Conservation (phyloP, 352 stramenopile genomes). For the Hyaloperonospora brassicae region DNA sequence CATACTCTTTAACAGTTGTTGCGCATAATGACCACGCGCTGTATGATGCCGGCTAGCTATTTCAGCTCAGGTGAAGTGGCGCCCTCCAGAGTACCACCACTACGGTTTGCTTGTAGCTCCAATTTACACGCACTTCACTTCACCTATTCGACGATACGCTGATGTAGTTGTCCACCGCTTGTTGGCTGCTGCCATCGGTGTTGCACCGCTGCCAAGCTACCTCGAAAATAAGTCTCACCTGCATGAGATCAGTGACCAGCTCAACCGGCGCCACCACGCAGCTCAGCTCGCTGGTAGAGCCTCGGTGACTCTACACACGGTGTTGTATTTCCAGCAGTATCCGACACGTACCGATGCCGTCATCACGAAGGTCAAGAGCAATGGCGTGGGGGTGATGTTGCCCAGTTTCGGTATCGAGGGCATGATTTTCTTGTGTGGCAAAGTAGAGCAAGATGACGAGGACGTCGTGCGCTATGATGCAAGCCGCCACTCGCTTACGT, state of each 20-base stretch:
- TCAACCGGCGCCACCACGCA: conserved; percentile 95
- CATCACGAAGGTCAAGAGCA: conserved; percentile 93
- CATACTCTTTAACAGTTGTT: conserved; percentile 98
- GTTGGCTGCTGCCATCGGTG: conserved; percentile 92
- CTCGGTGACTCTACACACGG: conserved; percentile 94
- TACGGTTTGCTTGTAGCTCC: conserved; percentile 96
- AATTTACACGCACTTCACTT: conserved; percentile 99
- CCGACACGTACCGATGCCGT: conserved; percentile 85
- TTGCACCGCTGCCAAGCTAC: conserved; percentile 92
- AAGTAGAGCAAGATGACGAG: conserved; percentile 53
- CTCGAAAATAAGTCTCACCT: conserved; percentile 90
- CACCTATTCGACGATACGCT: conserved; percentile 96
- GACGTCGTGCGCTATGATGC: conserved; percentile 50
- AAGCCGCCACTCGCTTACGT: conserved; percentile 43
- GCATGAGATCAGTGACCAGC: conserved; percentile 93
- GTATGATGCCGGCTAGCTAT: conserved; percentile 98
- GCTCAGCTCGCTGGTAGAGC: conserved; percentile 94
- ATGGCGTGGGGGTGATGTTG: conserved; percentile 93
- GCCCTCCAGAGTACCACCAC: conserved; percentile 95
- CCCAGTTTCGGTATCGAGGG: conserved; percentile 98
- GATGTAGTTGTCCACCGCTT: conserved; percentile 98
- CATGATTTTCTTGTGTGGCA: conserved; percentile 85
- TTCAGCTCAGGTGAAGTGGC: conserved; percentile 96
- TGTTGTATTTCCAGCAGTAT: conserved; percentile 94
- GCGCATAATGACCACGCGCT: conserved; percentile 94